A percentile compares a stretch with the other conserved stretches of the same genome.
These are phyloP conservation scores for Myxozyma neglecta DNA, from an alignment of 805 yeast genomes.

Conservation along the genomic window DNA sequence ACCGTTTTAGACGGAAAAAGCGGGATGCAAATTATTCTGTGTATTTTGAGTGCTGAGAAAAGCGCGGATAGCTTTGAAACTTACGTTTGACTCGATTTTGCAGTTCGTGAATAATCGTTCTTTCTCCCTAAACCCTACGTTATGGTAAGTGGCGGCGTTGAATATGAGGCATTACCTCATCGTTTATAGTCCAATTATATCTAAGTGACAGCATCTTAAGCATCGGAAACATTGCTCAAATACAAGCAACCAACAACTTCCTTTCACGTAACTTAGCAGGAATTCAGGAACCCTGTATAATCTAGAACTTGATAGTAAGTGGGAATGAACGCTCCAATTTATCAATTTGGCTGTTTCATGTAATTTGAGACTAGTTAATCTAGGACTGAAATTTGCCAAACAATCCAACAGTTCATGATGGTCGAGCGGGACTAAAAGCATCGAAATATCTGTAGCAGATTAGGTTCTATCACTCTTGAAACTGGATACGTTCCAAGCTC, in stretches of 20 bases:
- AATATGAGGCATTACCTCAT: no score
- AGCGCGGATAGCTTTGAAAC: no score
- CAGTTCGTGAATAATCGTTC: no score
- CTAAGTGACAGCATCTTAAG: background rate
- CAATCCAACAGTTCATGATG: background rate
- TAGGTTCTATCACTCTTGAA: background rate
- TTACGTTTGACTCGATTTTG: no score
- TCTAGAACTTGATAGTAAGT: background rate
- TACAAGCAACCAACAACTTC: background rate
- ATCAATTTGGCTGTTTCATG: conserved; percentile 1
- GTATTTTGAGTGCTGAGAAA: no score
- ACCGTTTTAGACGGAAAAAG: no score
- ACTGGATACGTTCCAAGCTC: background rate
- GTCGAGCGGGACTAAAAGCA: background rate
- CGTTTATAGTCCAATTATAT: conserved; percentile 1
- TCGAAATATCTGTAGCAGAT: background rate
- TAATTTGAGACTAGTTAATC: background rate
- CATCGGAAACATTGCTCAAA: background rate
- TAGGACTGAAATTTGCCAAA: background rate
- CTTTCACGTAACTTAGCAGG: background rate
- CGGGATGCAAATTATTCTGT: no score
- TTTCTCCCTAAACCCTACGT: no score
- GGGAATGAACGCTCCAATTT: background rate
- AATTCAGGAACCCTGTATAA: background rate
- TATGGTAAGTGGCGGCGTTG: no score